Base-by-base conservation (phyloP, 2,329 filamentous ascomycete genomes). In the Dactylonectria estremocensis region DNA sequence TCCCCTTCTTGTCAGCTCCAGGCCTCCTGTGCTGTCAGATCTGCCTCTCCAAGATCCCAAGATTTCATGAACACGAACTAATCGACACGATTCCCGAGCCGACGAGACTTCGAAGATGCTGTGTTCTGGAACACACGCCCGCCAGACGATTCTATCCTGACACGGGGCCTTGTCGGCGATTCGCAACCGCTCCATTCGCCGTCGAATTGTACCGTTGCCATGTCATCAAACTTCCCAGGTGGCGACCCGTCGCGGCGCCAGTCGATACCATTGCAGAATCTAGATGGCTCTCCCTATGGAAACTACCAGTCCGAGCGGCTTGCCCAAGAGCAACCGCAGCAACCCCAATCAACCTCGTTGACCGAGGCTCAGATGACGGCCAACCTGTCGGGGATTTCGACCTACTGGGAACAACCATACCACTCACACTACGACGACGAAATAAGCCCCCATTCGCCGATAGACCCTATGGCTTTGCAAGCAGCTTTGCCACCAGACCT, bases 201-300 rank as follows among this genome's bases (percentile, higher is more conserved):
- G 13, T 33, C 46, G 46, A 31, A 54, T 55, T 64, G 37, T 66
- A 61, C 56, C 20, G 35, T 57, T 65, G 65, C 67, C 55, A 81
- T 81, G 80, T 75, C 78, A 66, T 77, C 78, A 33, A 68, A 77
- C 56, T 65, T 66, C 61, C 72, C 72, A 48, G 75, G 76, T 52
- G 71, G 71, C 71, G 71, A 73, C 66, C 67, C 73, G 62, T 66
- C 65, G 57, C 75, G 73, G 64, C 76, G 72, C 60, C 77, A 72
- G 76, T 91, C 91, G 69, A 95, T 96, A 82, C 92, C 92, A 67
- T 84, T 95, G 66, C 91, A 91, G 80, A 88, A 91, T 74, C 83
- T 93, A 40, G 78, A 80, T 61, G 69, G 71, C 35, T 60, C 73
- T 13, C 65, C 70, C 31, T 66, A 66, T 35, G 66, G 69, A 31